phyloP scores from a whole-genome alignment of 2,329 filamentous ascomycete genomes.

The Ophiosphaerella narmari region DNA sequence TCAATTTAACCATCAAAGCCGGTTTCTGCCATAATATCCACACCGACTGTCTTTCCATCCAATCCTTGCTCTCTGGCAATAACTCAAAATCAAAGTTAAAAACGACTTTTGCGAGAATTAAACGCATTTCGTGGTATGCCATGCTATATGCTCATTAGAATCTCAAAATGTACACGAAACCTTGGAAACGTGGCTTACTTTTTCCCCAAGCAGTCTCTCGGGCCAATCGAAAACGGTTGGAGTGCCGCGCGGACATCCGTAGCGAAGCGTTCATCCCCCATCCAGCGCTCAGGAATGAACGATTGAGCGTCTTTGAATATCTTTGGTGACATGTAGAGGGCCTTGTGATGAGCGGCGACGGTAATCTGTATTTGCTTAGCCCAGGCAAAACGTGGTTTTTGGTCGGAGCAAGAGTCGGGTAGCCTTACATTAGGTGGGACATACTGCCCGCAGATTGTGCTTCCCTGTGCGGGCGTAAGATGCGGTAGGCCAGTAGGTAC shows the following conservation, averaged over 20 bases:
- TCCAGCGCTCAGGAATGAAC: constrained; percentile 37
- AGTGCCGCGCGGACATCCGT: constrained; percentile 12
- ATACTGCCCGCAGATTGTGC: constrained; percentile 35
- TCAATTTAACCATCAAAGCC: constrained; percentile 5
- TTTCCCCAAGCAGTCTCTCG: constrained; percentile 33
- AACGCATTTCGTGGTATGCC: constrained; percentile 32
- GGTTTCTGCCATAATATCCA: constrained; percentile 40
- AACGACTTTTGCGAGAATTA: constrained; percentile 21
- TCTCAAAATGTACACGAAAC: not conserved
- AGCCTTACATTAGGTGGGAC: constrained; percentile 28
- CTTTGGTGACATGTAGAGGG: constrained; percentile 8
- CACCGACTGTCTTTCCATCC: constrained; percentile 24
- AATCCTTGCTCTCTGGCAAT: constrained; percentile 1
- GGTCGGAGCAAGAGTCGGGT: not conserved
- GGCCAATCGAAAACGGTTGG: constrained; percentile 26
- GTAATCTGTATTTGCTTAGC: constrained; percentile 9
- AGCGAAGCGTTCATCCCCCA: constrained; percentile 19
- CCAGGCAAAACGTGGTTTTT: constrained; percentile 1
- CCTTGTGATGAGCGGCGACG: constrained; percentile 8
- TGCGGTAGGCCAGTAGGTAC: constrained; percentile 38
- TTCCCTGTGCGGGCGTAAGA: constrained; percentile 33
- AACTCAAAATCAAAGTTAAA: constrained; percentile 22
- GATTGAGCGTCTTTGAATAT: constrained; percentile 25
- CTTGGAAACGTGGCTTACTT: constrained; percentile 14
- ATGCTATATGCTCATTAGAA: constrained; percentile 3